Evolutionary conservation across 163 green algal species (phyloP).

Genomic region (Prototheca stagnorum): DNA sequence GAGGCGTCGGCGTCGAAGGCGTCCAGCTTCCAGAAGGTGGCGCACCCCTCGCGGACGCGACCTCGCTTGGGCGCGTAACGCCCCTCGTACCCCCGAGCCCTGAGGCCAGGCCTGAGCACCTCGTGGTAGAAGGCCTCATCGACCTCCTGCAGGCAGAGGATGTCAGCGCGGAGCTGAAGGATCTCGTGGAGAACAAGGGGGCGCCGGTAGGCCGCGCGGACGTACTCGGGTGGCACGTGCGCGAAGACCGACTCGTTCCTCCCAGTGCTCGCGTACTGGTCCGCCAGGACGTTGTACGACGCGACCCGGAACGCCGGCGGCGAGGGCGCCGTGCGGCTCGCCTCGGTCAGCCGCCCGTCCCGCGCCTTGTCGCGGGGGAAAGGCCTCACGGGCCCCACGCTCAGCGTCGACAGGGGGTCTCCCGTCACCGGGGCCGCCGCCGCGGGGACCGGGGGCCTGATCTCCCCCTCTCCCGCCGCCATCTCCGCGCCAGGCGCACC

Average conservation of each 20-base stretch:
- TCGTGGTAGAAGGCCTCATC: constrained; percentile 56
- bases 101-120: constrained; percentile 24
- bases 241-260: constrained; percentile 62
- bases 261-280: constrained; percentile 68
- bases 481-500: no score
- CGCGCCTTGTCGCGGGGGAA: no score
- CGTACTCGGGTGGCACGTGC: constrained; percentile 52
- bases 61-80: constrained; percentile 74
- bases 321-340: no score
- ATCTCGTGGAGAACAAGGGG: constrained; percentile 66
- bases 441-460: no score
- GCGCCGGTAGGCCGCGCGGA: constrained; percentile 49
- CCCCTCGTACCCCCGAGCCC: constrained; percentile 39
- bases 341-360: no score
- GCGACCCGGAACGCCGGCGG: no score
- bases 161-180: constrained; percentile 45
- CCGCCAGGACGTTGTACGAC: constrained; percentile 87
- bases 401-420: no score
- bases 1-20: constrained; percentile 32
- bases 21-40: constrained; percentile 53
- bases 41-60: constrained; percentile 58
- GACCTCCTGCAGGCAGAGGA: constrained; percentile 72
- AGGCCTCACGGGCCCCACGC: no score
- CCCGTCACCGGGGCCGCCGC: no score
- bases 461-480: no score